phyloP scores from a whole-genome alignment of 2,329 filamentous ascomycete genomes.

The Hypocreales sp. region DNA sequence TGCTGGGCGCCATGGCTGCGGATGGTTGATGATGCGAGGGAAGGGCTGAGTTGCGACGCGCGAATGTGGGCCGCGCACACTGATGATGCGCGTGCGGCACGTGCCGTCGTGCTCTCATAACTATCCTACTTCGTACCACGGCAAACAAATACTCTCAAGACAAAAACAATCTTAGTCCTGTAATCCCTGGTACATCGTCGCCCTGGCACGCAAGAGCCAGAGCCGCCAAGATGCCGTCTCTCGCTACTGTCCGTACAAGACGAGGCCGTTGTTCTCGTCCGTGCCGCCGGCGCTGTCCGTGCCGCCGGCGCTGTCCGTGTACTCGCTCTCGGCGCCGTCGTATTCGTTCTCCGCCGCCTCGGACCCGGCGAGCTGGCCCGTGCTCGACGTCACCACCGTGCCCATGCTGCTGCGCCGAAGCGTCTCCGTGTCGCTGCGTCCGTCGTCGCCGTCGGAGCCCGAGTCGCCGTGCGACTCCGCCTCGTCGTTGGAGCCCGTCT shows the following conservation, averaged over 20 bases:
- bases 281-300: slow-evolving; percentile 7
- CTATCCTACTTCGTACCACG: neutral
- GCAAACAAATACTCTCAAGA: neutral
- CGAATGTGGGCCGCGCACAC: no score
- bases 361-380: slow-evolving; percentile 19
- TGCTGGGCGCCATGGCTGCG: slow-evolving; percentile 6
- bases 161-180: neutral
- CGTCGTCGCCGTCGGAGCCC: slow-evolving; percentile 10
- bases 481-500: slow-evolving; percentile 4
- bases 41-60: no score
- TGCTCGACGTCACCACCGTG: slow-evolving; percentile 28
- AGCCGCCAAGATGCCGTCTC: no score
- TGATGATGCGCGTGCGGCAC: no score
- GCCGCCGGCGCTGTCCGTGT: slow-evolving; percentile 26
- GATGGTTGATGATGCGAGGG: neutral
- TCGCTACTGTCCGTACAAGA: slow-evolving; percentile 16
- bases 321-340: slow-evolving; percentile 29
- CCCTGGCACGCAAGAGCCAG: no score
- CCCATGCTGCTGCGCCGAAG: slow-evolving; percentile 31
- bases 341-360: slow-evolving; percentile 22
- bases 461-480: slow-evolving; percentile 6
- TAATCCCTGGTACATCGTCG: neutral
- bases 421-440: slow-evolving; percentile 34
- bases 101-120: no score
- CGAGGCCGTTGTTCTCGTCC: slow-evolving; percentile 17